Percentiles rank a stretch among this genome's conserved stretches.
These are phyloP conservation scores for Rhizophagus prolifer DNA, from an alignment of 192 early-diverging fungal species.

Conservation along the genomic window DNA sequence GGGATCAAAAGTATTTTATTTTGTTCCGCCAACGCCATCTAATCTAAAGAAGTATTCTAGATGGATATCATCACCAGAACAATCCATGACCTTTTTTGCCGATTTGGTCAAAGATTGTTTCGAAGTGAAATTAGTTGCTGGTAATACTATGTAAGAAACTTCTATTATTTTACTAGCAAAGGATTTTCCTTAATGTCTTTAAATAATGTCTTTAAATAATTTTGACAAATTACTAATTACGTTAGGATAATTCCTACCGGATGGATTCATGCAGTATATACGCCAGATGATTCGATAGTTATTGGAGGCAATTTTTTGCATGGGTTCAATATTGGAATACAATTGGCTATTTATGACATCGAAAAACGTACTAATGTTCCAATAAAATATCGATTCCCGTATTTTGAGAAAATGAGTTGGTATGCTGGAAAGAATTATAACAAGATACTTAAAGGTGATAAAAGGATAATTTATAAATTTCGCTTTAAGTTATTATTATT, in stretches of 20 bases:
- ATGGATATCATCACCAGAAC: slow-evolving; percentile 88
- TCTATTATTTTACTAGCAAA: neutral
- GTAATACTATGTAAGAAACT: slow-evolving; percentile 79
- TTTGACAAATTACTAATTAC: neutral
- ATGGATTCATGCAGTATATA: slow-evolving; percentile 96
- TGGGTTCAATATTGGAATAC: slow-evolving; percentile 67
- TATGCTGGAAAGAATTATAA: slow-evolving; percentile 46
- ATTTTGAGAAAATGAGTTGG: slow-evolving; percentile 81
- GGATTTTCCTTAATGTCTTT: neutral
- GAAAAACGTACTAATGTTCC: slow-evolving; percentile 82
- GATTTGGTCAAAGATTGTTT: slow-evolving; percentile 81
- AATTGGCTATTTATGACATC: slow-evolving; percentile 71
- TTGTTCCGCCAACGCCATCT: slow-evolving; percentile 77
- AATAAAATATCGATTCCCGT: slow-evolving; percentile 81
- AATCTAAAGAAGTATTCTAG: slow-evolving; percentile 88
- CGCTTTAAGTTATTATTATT: neutral
- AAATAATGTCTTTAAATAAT: too few relatives aligned
- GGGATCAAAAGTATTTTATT: slow-evolving; percentile 87
- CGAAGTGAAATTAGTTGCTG: slow-evolving; percentile 70
- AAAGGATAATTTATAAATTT: neutral
- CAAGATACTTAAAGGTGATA: slow-evolving; percentile 24
- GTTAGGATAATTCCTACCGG: slow-evolving; percentile 88
- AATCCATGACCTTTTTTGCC: slow-evolving; percentile 75
- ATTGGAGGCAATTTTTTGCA: slow-evolving; percentile 96
- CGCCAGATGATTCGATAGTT: slow-evolving; percentile 80